Evolutionary conservation across 208 protist species (phyloP).

Genomic region (Leishmania braziliensis): DNA sequence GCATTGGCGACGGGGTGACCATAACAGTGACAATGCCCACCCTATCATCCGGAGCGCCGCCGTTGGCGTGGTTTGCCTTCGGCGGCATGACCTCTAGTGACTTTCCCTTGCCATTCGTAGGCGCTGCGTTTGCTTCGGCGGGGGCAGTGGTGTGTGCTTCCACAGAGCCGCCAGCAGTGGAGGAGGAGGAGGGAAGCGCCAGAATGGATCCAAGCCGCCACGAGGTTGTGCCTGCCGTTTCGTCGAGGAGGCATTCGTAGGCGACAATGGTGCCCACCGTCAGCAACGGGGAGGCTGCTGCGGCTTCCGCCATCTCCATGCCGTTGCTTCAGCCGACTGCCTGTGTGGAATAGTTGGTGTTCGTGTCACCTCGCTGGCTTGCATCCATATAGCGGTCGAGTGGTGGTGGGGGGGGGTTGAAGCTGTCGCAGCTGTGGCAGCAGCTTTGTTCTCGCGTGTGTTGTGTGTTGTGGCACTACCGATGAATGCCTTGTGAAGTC

Average conservation of each 20-base stretch:
- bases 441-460: not conserved
- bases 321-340: not conserved
- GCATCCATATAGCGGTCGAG: too few species aligned
- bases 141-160: not conserved
- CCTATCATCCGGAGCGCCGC: not conserved
- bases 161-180: not conserved
- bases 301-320: not conserved
- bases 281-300: conserved; percentile 2
- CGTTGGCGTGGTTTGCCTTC: not conserved
- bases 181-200: conserved; percentile 6
- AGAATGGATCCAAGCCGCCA: conserved; percentile 25
- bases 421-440: too few species aligned
- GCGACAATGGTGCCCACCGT: conserved; percentile 40
- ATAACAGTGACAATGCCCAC: not conserved
- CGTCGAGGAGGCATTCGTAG: conserved; percentile 50
- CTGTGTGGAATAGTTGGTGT: not conserved
- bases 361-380: too few species aligned
- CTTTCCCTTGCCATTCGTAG: not conserved
- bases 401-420: too few species aligned
- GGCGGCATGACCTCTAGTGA: not conserved
- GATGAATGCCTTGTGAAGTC: not conserved
- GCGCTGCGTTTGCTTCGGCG: not conserved
- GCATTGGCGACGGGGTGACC: not conserved
- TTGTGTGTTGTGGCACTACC: too few species aligned
- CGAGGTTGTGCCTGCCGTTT: conserved; percentile 12